These are phyloP conservation scores for Malus sieversii DNA, from an alignment of 306 rosid genomes.

Conservation along the genomic window DNA sequence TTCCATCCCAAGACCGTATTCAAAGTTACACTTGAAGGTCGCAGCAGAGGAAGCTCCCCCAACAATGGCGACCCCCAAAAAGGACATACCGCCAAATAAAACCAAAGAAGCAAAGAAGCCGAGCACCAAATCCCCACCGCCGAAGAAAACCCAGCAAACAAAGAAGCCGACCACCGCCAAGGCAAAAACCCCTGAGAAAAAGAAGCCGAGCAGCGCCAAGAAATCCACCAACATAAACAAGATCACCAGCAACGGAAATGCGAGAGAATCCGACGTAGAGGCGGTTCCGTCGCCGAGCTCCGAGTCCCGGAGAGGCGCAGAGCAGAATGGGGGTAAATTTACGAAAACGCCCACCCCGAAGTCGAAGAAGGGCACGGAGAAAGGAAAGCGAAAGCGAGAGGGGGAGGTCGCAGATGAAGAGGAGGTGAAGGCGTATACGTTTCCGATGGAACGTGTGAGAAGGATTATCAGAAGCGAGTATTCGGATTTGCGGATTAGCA, in stretches of 20 bases:
- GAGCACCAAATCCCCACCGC: constrained; percentile 1
- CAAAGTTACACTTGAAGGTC: neutral
- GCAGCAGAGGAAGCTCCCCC: neutral
- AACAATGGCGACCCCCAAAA: constrained; percentile 63
- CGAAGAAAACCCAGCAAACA: neutral
- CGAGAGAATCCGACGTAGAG: neutral
- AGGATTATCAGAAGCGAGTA: constrained; percentile 51
- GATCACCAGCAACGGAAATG: constrained; percentile 35
- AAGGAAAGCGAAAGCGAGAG: constrained; percentile 14
- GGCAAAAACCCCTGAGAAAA: neutral
- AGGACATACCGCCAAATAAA: constrained; percentile 31
- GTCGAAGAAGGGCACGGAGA: constrained; percentile 18
- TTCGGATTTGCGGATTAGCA: constrained; percentile 42
- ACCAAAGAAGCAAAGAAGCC: constrained; percentile 23
- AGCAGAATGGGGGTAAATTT: constrained; percentile 8
- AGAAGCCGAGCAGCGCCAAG: neutral
- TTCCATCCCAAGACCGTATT: neutral
- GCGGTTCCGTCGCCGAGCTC: constrained; percentile 22
- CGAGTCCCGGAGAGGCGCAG: constrained; percentile 19
- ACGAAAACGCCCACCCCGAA: constrained; percentile 22
- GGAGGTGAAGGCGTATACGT: constrained; percentile 33
- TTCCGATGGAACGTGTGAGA: constrained; percentile 75
- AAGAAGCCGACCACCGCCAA: neutral
- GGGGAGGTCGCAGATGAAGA: constrained; percentile 21
- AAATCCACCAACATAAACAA: constrained; percentile 14